Conservation (phyloP, 2,329 filamentous ascomycete species). For the Fusarium tricinctum region DNA sequence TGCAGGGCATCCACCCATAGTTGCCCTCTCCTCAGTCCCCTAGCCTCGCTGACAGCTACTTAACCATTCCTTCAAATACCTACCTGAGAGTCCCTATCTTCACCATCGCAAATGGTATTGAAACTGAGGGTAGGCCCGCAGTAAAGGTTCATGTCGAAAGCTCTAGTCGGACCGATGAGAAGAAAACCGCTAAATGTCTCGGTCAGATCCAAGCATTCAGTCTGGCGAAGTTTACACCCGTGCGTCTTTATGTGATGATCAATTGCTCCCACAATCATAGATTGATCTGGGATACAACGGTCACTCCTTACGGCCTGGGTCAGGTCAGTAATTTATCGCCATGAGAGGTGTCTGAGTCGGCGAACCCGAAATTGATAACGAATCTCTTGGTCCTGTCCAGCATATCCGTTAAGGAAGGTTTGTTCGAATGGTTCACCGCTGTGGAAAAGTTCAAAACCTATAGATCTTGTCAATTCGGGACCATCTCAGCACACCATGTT, state of each 20-base stretch:
- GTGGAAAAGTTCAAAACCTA: neutral
- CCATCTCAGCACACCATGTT: neutral
- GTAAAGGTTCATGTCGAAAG: neutral
- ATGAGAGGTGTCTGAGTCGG: accelerated
- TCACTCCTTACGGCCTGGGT: neutral
- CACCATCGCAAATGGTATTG: neutral
- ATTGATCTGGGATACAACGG: neutral
- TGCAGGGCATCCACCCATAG: neutral
- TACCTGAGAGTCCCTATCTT: neutral
- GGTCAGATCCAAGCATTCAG: neutral
- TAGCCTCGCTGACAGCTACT: too few species aligned
- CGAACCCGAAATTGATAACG: neutral
- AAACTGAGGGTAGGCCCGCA: neutral
- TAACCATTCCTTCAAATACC: neutral
- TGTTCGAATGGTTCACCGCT: too few species aligned
- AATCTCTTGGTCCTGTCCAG: neutral
- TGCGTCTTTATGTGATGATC: neutral
- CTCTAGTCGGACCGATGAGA: neutral
- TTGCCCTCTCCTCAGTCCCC: neutral
- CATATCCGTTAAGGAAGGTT: neutral
- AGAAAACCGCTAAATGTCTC: neutral
- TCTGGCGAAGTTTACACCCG: accelerated
- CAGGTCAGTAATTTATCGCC: neutral
- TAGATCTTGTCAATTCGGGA: too few species aligned
- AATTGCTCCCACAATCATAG: neutral